Conservation (phyloP, 2,329 filamentous ascomycete genomes). For the Alternaria angustiovoidea region DNA sequence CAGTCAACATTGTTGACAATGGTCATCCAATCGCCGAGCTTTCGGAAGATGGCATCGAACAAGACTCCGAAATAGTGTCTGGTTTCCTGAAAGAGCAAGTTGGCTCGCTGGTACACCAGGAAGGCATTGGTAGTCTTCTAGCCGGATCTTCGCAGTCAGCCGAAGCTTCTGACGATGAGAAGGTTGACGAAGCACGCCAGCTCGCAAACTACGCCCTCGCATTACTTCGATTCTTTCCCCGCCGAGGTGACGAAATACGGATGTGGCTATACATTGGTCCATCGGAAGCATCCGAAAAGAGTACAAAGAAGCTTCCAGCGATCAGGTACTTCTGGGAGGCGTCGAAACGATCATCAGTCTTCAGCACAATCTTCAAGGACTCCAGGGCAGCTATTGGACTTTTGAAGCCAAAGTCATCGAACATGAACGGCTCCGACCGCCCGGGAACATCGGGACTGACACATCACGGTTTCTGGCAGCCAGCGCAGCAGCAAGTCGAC, state of each 20-base stretch:
- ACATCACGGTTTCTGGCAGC: conserved; percentile 44
- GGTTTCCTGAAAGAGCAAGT: conserved; percentile 71
- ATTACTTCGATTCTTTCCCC: conserved; percentile 83
- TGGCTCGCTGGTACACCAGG: conserved; percentile 74
- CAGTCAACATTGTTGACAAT: conserved; percentile 64
- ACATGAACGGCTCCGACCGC: conserved; percentile 8
- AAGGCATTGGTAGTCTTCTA: conserved; percentile 73
- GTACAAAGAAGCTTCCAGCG: conserved; percentile 62
- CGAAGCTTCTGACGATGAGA: conserved; percentile 47
- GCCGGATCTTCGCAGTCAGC: conserved; percentile 52
- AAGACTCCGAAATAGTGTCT: conserved; percentile 43
- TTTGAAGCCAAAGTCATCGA: conserved; percentile 55
- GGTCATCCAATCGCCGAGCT: conserved; percentile 40
- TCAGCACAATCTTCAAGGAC: conserved; percentile 64
- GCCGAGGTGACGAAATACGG: conserved; percentile 83
- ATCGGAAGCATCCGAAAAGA: conserved; percentile 54
- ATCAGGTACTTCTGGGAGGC: conserved; percentile 87
- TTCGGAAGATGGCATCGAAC: conserved; percentile 30
- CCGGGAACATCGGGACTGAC: conserved; percentile 20
- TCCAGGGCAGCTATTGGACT: conserved; percentile 66
- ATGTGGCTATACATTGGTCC: conserved; percentile 91
- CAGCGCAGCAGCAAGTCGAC: conserved; percentile 41
- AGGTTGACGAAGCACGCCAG: conserved; percentile 70
- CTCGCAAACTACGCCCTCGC: conserved; percentile 88
- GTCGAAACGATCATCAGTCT: conserved; percentile 65